These are phyloP conservation scores for Exsudoporus frostii DNA, from an alignment of 768 basidiomycete genomes.

Conservation along the genomic window DNA sequence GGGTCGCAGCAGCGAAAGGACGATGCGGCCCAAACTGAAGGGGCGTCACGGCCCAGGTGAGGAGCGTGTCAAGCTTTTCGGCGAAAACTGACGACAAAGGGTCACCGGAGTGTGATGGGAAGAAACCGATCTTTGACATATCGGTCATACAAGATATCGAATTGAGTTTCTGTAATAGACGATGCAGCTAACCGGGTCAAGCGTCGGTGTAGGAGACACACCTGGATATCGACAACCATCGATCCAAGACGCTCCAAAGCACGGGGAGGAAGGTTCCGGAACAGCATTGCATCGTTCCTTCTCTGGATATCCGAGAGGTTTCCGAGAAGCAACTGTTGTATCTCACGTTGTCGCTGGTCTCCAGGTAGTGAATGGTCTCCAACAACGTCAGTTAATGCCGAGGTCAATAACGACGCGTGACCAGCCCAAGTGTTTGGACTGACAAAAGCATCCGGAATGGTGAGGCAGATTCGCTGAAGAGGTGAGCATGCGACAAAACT, in stretches of 20 bases:
- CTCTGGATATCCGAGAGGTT: constrained; percentile 67
- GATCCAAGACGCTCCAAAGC: constrained; percentile 58
- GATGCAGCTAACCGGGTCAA: not conserved
- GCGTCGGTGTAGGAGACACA: constrained; percentile 8
- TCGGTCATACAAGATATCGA: constrained; percentile 67
- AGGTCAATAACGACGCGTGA: constrained; percentile 40
- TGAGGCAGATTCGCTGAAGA: constrained; percentile 61
- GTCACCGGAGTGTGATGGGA: constrained; percentile 41
- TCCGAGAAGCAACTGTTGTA: constrained; percentile 49
- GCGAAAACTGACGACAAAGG: constrained; percentile 44
- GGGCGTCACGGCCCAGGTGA: constrained; percentile 79
- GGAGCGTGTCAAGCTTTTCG: constrained; percentile 69
- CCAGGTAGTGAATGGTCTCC: constrained; percentile 20
- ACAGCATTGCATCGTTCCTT: constrained; percentile 80
- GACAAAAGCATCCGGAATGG: constrained; percentile 71
- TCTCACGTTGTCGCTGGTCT: constrained; percentile 37
- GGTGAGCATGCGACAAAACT: not conserved
- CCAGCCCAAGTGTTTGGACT: constrained; percentile 65
- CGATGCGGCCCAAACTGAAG: constrained; percentile 82
- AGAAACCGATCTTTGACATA: constrained; percentile 55
- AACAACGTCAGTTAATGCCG: constrained; percentile 43
- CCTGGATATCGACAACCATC: constrained; percentile 55
- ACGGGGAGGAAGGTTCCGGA: constrained; percentile 61
- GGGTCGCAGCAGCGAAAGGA: constrained; percentile 68
- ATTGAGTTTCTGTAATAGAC: constrained; percentile 59